Evolutionary conservation across 139 green algal species (phyloP).

Genomic region (Nannochloris sp.): DNA sequence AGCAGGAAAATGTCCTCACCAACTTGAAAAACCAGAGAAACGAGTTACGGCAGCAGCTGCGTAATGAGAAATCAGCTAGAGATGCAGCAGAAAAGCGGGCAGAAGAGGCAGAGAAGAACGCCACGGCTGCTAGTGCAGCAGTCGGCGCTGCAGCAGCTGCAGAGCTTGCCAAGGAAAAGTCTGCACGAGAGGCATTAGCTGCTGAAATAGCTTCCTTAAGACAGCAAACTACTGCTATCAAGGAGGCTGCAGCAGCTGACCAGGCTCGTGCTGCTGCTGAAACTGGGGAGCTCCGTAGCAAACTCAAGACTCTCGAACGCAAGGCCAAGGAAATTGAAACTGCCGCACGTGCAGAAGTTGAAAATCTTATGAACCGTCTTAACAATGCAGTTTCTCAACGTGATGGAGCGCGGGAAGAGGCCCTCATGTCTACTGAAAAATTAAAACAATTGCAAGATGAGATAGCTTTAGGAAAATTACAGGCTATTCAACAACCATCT

Average conservation of each 20-base stretch:
- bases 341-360: conserved; percentile 5
- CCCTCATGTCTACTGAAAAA: conserved; percentile 35
- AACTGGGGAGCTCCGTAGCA: conserved; percentile 25
- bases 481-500: background rate
- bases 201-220: conserved; percentile 4
- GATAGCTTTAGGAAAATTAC: background rate
- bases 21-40: conserved; percentile 75
- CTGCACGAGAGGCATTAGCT: background rate
- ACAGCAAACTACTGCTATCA: background rate
- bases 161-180: conserved; percentile 2
- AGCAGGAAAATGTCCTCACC: conserved; percentile 66
- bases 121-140: background rate
- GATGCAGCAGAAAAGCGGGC: conserved; percentile 1
- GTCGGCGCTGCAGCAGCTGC: background rate
- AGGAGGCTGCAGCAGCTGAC: background rate
- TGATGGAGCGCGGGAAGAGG: conserved; percentile 73
- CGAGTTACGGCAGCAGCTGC: conserved; percentile 60
- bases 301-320: conserved; percentile 15
- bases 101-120: background rate
- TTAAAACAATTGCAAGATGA: conserved; percentile 45
- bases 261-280: conserved; percentile 18
- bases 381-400: conserved; percentile 79
- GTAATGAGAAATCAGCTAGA: conserved; percentile 31
- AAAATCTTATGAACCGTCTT: conserved; percentile 52
- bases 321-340: conserved; percentile 5